phyloP scores from a whole-genome alignment of 768 basidiomycete genomes.

The Kwoniella bestiolae region DNA sequence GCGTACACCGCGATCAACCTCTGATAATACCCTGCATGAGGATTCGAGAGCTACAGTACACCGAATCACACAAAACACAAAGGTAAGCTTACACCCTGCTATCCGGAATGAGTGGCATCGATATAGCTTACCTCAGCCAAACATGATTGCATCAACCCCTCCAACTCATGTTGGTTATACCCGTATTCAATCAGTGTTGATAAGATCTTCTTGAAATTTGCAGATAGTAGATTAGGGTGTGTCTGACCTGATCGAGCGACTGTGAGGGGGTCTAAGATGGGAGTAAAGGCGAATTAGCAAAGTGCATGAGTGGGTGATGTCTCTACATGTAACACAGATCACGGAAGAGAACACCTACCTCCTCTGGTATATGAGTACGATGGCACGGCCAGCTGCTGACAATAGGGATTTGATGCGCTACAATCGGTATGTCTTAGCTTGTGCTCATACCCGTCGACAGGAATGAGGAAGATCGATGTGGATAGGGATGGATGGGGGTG shows the following conservation, averaged over 20 bases:
- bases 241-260: slow-evolving; percentile 28
- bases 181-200: slow-evolving; percentile 26
- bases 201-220: slow-evolving; percentile 25
- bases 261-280: slow-evolving; percentile 18
- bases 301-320: too few relatives aligned
- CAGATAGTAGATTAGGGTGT: slow-evolving; percentile 25
- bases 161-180: slow-evolving; percentile 26
- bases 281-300: too few relatives aligned
- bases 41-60: slow-evolving; percentile 22
- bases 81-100: too few relatives aligned
- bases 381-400: slow-evolving; percentile 30
- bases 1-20: slow-evolving; percentile 50
- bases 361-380: slow-evolving; percentile 19
- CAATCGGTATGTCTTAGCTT: not conserved
- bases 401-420: slow-evolving; percentile 9
- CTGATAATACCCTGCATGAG: slow-evolving; percentile 41
- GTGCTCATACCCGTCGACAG: not conserved
- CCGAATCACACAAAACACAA: too few relatives aligned
- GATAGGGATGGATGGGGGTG: too few relatives aligned
- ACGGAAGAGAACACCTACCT: too few relatives aligned
- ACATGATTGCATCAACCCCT: slow-evolving; percentile 19
- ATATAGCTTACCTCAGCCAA: slow-evolving; percentile 36
- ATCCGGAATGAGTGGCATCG: slow-evolving; percentile 1
- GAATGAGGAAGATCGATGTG: too few relatives aligned
- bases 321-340: too few relatives aligned